phyloP scores from a whole-genome alignment of 306 rosid genomes.

The Cucumis melo region DNA sequence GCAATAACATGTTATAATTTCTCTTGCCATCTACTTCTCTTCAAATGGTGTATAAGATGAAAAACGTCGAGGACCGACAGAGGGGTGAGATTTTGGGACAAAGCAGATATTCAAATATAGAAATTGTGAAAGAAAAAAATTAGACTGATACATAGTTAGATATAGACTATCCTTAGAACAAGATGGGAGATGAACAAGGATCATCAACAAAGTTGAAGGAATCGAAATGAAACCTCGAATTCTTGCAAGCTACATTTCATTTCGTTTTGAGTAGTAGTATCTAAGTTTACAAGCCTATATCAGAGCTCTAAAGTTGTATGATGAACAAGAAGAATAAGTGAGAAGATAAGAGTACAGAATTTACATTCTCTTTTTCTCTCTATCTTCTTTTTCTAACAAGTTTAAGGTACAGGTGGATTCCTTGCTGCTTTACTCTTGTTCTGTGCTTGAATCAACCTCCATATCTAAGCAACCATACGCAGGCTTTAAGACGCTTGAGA shows the following conservation, averaged over 20 bases:
- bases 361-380: neutral
- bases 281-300: constrained; percentile 2
- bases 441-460: neutral
- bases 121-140: neutral
- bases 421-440: neutral
- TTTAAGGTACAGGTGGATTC: neutral
- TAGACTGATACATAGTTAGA: neutral
- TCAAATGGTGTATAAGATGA: neutral
- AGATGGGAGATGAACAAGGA: neutral
- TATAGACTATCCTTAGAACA: neutral
- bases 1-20: neutral
- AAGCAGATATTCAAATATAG: neutral
- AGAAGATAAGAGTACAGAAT: neutral
- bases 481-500: neutral
- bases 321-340: neutral
- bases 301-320: neutral
- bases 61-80: neutral
- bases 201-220: neutral
- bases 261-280: neutral
- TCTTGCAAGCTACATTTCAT: neutral
- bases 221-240: neutral
- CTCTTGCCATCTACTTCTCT: neutral
- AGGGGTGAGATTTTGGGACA: neutral
- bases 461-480: neutral
- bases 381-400: neutral